phyloP scores from a whole-genome alignment of 306 rosid genomes.

The Medicago arabica region DNA sequence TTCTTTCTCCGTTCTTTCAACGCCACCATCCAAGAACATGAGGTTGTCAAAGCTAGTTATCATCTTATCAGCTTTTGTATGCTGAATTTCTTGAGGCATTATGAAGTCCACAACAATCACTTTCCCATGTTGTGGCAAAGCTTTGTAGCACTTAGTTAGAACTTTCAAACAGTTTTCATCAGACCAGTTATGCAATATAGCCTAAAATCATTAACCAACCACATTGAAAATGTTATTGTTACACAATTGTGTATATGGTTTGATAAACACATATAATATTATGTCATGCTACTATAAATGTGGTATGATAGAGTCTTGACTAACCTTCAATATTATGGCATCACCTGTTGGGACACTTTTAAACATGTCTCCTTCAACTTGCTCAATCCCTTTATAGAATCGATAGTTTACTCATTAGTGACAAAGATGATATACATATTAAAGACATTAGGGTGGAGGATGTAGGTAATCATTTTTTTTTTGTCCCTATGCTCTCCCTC shows the following conservation, averaged over 20 bases:
- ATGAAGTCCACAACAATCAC: conserved; percentile 28
- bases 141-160: conserved; percentile 30
- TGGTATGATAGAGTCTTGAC: neutral
- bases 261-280: neutral
- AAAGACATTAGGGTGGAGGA: no score
- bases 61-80: conserved; percentile 6
- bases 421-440: neutral
- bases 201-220: conserved; percentile 3
- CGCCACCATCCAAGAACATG: conserved; percentile 33
- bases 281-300: neutral
- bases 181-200: conserved; percentile 33
- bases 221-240: neutral
- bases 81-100: conserved; percentile 4
- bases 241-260: neutral
- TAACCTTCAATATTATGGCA: conserved; percentile 37
- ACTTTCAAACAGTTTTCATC: conserved; percentile 31
- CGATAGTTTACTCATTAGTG: neutral
- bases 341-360: conserved; percentile 35
- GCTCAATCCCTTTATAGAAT: conserved; percentile 38
- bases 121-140: conserved; percentile 40
- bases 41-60: conserved; percentile 29
- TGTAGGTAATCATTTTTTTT: no score
- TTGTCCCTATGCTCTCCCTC: no score
- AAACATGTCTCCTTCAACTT: conserved; percentile 41
- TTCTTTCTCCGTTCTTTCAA: conserved; percentile 42